These are phyloP conservation scores for Euryodendron excelsum DNA, from an alignment of 148 eudicot genomes.

Conservation along the genomic window DNA sequence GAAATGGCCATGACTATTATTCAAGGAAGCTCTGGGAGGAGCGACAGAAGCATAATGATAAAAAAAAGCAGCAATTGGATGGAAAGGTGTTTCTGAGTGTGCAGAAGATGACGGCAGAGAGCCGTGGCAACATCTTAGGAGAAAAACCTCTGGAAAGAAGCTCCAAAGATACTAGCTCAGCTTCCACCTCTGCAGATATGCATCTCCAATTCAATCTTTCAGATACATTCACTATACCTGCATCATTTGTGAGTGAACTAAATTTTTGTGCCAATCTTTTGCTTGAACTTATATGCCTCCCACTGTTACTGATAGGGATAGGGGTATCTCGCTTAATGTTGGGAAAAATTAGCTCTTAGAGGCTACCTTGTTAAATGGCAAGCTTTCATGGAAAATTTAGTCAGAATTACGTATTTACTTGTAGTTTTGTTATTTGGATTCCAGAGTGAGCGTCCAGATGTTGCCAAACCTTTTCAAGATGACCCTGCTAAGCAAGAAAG, in stretches of 20 bases:
- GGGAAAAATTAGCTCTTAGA: neutral
- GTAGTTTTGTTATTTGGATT: neutral
- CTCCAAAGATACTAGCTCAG: too few relatives aligned
- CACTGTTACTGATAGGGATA: neutral
- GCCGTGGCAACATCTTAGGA: slow-evolving; percentile 81
- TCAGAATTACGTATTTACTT: neutral
- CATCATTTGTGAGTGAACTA: slow-evolving; percentile 64
- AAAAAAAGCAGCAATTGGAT: slow-evolving; percentile 40
- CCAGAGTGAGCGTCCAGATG: slow-evolving; percentile 49
- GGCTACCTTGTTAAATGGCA: neutral
- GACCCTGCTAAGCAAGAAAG: slow-evolving; percentile 92
- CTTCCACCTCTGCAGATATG: slow-evolving; percentile 29
- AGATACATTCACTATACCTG: slow-evolving; percentile 80
- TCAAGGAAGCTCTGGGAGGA: slow-evolving; percentile 91
- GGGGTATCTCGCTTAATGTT: neutral
- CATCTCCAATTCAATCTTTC: slow-evolving; percentile 59
- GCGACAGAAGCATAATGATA: slow-evolving; percentile 61
- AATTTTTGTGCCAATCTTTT: neutral
- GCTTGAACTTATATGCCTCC: neutral
- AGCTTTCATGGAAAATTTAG: neutral
- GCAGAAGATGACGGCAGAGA: slow-evolving; percentile 83
- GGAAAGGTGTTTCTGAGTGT: slow-evolving; percentile 36
- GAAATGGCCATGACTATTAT: slow-evolving; percentile 78
- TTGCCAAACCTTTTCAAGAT: slow-evolving; percentile 62
- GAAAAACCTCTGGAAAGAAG: slow-evolving; percentile 78